Evolutionary conservation across 2,329 filamentous ascomycete species (phyloP).

Genomic region (Plenodomus biglobosus): DNA sequence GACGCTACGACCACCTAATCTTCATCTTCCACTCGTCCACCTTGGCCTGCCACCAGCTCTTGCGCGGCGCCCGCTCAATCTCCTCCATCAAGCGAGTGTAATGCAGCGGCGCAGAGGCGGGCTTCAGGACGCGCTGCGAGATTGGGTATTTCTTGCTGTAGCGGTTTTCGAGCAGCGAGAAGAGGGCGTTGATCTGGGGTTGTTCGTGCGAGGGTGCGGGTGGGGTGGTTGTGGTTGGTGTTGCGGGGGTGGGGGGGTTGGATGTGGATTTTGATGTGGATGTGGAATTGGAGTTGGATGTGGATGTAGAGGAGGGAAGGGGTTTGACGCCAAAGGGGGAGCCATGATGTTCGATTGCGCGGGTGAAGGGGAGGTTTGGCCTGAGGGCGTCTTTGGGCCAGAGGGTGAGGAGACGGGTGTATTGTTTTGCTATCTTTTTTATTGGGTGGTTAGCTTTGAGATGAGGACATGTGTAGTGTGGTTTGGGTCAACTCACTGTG

Average conservation of each 20-base stretch:
- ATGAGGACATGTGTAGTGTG: background rate
- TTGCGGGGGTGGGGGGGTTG: constrained; percentile 7
- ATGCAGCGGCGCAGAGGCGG: constrained; percentile 38
- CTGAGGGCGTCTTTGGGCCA: constrained; percentile 56
- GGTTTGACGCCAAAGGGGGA: constrained; percentile 31
- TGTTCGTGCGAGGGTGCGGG: constrained; percentile 40
- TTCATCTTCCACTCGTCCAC: constrained; percentile 44
- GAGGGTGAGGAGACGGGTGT: constrained; percentile 51
- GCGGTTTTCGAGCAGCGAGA: constrained; percentile 61
- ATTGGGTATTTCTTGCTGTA: constrained; percentile 50
- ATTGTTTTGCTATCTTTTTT: constrained; percentile 49
- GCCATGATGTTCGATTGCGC: constrained; percentile 47
- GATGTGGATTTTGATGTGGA: constrained; percentile 7
- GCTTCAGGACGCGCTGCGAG: constrained; percentile 32
- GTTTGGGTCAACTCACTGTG: constrained; percentile 10
- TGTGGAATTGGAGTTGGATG: constrained; percentile 9
- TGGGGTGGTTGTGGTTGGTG: constrained; percentile 12
- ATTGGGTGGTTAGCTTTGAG: background rate
- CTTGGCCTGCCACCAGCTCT: constrained; percentile 40
- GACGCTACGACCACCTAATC: constrained; percentile 35
- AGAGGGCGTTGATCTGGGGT: constrained; percentile 59
- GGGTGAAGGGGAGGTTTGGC: constrained; percentile 51
- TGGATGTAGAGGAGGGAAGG: constrained; percentile 22
- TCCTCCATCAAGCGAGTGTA: constrained; percentile 42
- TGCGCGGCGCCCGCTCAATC: constrained; percentile 39